Percentiles rank a stretch among this genome's conserved stretches.
These are phyloP conservation scores for Aschersonia sp. DNA, from an alignment of 2,329 filamentous ascomycete species.

Conservation along the genomic window DNA sequence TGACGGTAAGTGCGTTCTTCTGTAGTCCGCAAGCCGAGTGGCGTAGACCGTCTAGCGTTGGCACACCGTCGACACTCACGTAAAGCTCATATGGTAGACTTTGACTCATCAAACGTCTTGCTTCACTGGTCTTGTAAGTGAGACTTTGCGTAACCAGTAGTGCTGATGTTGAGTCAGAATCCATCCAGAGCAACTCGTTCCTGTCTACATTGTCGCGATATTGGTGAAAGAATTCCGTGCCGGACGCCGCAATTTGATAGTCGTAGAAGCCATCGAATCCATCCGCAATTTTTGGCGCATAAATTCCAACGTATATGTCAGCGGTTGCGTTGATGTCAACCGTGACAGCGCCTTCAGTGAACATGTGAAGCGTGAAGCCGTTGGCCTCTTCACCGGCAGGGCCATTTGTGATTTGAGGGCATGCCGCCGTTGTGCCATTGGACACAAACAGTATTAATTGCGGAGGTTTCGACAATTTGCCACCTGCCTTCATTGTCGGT, in stretches of 20 bases:
- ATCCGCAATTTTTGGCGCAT: slow-evolving; percentile 49
- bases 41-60: slow-evolving; percentile 51
- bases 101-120: slow-evolving; percentile 38
- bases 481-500: slow-evolving; percentile 26
- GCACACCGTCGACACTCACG: slow-evolving; percentile 47
- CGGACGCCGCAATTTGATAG: slow-evolving; percentile 70
- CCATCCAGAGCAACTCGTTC: slow-evolving; percentile 59
- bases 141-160: slow-evolving; percentile 67
- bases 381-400: slow-evolving; percentile 13
- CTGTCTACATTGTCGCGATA: slow-evolving; percentile 27
- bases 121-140: slow-evolving; percentile 38
- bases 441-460: slow-evolving; percentile 74
- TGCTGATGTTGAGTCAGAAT: slow-evolving; percentile 68
- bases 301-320: slow-evolving; percentile 64
- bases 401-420: slow-evolving; percentile 11
- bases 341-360: slow-evolving; percentile 58
- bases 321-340: slow-evolving; percentile 44
- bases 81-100: slow-evolving; percentile 64
- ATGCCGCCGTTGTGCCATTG: slow-evolving; percentile 20
- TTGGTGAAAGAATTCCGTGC: slow-evolving; percentile 62
- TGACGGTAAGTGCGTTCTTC: slow-evolving; percentile 47
- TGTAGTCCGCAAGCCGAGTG: slow-evolving; percentile 74
- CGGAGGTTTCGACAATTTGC: slow-evolving; percentile 29
- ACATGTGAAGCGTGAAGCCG: slow-evolving; percentile 15
- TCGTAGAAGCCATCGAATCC: slow-evolving; percentile 56